Conservation (phyloP, 108 stramenopile genomes). For the Aurantiochytrium sp. region DNA sequence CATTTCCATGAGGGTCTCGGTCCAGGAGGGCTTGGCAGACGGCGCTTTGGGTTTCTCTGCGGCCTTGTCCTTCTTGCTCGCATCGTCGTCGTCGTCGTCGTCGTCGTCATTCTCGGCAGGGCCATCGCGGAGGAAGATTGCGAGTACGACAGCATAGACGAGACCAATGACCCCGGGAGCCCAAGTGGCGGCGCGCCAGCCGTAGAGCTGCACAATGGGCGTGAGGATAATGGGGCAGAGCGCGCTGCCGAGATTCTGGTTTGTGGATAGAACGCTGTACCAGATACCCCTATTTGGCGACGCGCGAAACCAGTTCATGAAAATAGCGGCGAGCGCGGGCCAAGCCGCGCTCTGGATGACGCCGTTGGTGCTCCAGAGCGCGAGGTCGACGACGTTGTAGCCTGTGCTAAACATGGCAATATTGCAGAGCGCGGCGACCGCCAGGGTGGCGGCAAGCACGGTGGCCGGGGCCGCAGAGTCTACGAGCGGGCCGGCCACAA, state of each 20-base stretch:
- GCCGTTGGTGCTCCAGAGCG: neutral
- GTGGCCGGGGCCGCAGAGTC: neutral
- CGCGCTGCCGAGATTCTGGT: conserved; percentile 18
- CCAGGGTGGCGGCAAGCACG: neutral
- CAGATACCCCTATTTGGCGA: neutral
- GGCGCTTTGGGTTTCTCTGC: no score
- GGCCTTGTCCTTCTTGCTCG: no score
- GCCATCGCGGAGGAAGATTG: neutral
- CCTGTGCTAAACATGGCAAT: neutral
- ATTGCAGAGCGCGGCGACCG: neutral
- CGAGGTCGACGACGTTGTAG: neutral
- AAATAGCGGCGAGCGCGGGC: conserved; percentile 13
- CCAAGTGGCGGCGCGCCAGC: conserved; percentile 6
- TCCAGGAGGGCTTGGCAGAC: neutral
- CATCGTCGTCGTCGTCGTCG: no score
- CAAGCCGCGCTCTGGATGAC: conserved; percentile 7
- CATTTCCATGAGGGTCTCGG: neutral
- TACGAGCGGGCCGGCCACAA: neutral
- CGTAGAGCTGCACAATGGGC: neutral
- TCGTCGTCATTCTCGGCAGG: neutral
- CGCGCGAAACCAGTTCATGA: conserved; percentile 9
- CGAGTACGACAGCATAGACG: neutral
- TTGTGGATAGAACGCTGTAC: conserved; percentile 20
- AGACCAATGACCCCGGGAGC: conserved; percentile 5
- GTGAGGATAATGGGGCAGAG: neutral